These are phyloP conservation scores for Gaeumannomyces tritici DNA, from an alignment of 2,329 filamentous ascomycete genomes.

Conservation along the genomic window DNA sequence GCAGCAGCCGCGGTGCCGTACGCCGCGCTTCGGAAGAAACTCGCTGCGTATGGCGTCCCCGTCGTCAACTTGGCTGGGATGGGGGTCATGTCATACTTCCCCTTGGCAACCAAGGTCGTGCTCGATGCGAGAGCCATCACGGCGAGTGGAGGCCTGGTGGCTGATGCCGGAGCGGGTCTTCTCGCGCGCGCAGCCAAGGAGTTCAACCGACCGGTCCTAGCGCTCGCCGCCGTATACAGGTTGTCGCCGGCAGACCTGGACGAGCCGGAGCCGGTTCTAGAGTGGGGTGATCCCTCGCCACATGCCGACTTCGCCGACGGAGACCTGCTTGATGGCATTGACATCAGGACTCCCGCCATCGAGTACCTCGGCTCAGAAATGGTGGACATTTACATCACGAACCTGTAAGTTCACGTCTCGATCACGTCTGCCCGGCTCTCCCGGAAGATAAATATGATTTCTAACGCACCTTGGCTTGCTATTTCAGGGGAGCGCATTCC, in stretches of 20 bases:
- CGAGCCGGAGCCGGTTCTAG: slow-evolving; percentile 50
- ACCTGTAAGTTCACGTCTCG: slow-evolving; percentile 47
- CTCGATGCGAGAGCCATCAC: slow-evolving; percentile 80
- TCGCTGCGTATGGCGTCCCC: slow-evolving; percentile 67
- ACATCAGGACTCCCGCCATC: slow-evolving; percentile 69
- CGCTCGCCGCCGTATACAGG: slow-evolving; percentile 87
- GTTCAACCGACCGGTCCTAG: slow-evolving; percentile 75
- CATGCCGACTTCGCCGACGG: slow-evolving; percentile 74
- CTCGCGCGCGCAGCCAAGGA: slow-evolving; percentile 79
- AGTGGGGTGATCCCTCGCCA: slow-evolving; percentile 73
- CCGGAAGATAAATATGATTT: too few species aligned
- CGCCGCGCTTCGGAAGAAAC: slow-evolving; percentile 61
- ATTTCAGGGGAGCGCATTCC: slow-evolving; percentile 21
- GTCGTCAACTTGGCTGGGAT: slow-evolving; percentile 79
- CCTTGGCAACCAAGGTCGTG: slow-evolving; percentile 89
- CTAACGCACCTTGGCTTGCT: not conserved
- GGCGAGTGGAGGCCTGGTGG: slow-evolving; percentile 78
- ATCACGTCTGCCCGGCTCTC: too few species aligned
- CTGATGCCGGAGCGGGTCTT: slow-evolving; percentile 71
- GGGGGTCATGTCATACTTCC: slow-evolving; percentile 88
- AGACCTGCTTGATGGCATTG: slow-evolving; percentile 65
- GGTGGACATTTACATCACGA: slow-evolving; percentile 78
- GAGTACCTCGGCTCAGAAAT: slow-evolving; percentile 73
- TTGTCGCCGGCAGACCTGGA: slow-evolving; percentile 79
- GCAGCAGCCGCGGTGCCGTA: slow-evolving; percentile 28